Conservation (phyloP, 768 basidiomycete species). For the Leucogyrophana mollusca region DNA sequence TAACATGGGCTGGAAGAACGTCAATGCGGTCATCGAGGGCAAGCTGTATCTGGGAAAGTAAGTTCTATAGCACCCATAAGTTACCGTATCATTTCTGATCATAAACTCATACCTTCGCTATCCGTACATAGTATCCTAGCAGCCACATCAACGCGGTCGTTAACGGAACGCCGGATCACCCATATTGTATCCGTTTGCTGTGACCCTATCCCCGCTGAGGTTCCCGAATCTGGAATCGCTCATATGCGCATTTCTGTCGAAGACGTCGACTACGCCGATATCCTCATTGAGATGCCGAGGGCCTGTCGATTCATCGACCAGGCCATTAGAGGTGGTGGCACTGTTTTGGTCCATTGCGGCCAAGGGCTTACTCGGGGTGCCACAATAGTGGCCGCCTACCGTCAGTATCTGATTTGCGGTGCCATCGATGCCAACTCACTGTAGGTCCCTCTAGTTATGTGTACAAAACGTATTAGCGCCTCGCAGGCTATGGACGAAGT, state of each 20-base stretch:
- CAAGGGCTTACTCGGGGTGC: conserved; percentile 68
- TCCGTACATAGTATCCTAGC: conserved; percentile 54
- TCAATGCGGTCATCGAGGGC: conserved; percentile 63
- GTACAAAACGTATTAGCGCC: conserved; percentile 50
- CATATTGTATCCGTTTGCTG: conserved; percentile 78
- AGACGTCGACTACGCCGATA: conserved; percentile 68
- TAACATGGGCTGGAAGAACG: conserved; percentile 57
- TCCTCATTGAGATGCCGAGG: conserved; percentile 63
- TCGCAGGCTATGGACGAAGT: conserved; percentile 61
- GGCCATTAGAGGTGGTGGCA: conserved; percentile 55
- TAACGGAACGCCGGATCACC: conserved; percentile 73
- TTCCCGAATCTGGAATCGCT: conserved; percentile 63
- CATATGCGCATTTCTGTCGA: conserved; percentile 73
- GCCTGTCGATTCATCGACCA: conserved; percentile 68
- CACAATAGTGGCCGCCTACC: conserved; percentile 72
- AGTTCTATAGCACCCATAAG: conserved; percentile 32
- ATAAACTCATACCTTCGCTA: conserved; percentile 3
- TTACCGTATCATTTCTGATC: conserved; percentile 17
- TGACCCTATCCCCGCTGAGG: conserved; percentile 69
- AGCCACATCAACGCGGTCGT: conserved; percentile 66
- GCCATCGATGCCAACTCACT: not conserved
- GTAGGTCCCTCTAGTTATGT: conserved; percentile 54
- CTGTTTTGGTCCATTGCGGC: conserved; percentile 65
- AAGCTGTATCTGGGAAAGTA: conserved; percentile 75
- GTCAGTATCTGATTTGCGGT: conserved; percentile 40